Base-by-base conservation (phyloP, 2,329 filamentous ascomycete species). In the Myriosclerotinia curreyana region DNA sequence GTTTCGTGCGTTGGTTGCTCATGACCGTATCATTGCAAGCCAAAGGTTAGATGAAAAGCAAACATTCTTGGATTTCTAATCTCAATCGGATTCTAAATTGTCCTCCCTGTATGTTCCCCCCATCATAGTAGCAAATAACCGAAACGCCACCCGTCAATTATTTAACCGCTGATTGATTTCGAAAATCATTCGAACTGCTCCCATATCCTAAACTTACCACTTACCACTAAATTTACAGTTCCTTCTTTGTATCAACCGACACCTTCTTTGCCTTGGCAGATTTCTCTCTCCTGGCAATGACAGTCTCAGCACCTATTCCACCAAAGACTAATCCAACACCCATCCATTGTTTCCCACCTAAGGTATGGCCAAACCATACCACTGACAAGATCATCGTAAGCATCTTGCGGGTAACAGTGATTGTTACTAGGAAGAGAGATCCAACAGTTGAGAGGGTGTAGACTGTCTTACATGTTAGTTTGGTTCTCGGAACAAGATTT, bases 371-470 rank as follows among this genome's bases (percentile, higher is more conserved):
- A 75, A 98, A 99, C 79, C 92, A 92, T 66, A 98, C 81, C 36
- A 99, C 95, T 62, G 92, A 96, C 60, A 98, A 82, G 66, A 98
- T 91, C 95, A 99, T 99, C 70, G 94, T 98, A 76, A 98, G 85
- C 95, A 99, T 99, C 81, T 99, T 99, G 74, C 95, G 85, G 53
- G 95, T 99, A 53, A 99, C 95, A 2, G 92, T 99, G 3, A 99
- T 93, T 5, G 95, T 98, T 51, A 98, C 94, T 58, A 99, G 86
- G 60, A 98, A 83, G 56, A 99, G 84, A 12, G 90, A 95, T 12
- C 91, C 95, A 79, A 98, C 99, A 58, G 90, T 91, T 17, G 92
- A 89, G 7, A 99, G 84, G 0, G 95, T 98, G 78, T 96, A 93
- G 82, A 96, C 86, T 65, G 38, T 42, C 64, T 61, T 58, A 4